phyloP scores from a whole-genome alignment of 371 early-diverging fungal genomes.

The Actinomucor elegans region DNA sequence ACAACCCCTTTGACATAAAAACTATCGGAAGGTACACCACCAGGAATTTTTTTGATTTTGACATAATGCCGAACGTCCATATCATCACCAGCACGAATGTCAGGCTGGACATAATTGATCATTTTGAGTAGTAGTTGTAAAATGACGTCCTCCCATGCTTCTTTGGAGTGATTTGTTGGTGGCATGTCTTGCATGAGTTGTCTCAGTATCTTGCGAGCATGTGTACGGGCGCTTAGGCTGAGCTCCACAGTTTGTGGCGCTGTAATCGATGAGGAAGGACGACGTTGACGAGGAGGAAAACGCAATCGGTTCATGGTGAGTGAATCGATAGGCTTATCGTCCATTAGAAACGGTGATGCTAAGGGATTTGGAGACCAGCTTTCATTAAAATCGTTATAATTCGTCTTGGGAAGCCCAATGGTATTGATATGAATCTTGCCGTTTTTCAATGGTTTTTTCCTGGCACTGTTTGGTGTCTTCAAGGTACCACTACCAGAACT shows the following conservation, averaged over 20 bases:
- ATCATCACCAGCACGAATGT: constrained; percentile 74
- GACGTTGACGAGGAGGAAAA: constrained; percentile 34
- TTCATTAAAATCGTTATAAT: constrained; percentile 8
- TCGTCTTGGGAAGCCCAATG: constrained; percentile 24
- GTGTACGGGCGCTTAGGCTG: constrained; percentile 65
- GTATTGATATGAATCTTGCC: constrained; percentile 30
- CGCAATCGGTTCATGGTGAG: constrained; percentile 9
- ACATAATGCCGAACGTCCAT: constrained; percentile 91
- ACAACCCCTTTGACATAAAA: constrained; percentile 87
- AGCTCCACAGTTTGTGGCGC: constrained; percentile 61
- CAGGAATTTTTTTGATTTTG: constrained; percentile 93
- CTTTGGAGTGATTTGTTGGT: constrained; percentile 31
- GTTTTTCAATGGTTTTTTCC: background rate
- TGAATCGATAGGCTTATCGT: too few species aligned
- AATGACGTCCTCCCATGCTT: constrained; percentile 79
- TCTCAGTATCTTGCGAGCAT: constrained; percentile 63
- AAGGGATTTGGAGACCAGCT: constrained; percentile 29
- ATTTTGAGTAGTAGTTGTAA: constrained; percentile 70
- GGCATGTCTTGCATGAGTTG: constrained; percentile 48
- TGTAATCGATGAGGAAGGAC: constrained; percentile 52
- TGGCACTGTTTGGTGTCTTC: background rate
- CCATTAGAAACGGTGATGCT: constrained; percentile 18
- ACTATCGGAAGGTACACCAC: constrained; percentile 78
- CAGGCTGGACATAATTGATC: constrained; percentile 68
- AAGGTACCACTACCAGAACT: background rate